phyloP scores from a whole-genome alignment of 2,329 filamentous ascomycete genomes.

The Colletotrichum viniferum region DNA sequence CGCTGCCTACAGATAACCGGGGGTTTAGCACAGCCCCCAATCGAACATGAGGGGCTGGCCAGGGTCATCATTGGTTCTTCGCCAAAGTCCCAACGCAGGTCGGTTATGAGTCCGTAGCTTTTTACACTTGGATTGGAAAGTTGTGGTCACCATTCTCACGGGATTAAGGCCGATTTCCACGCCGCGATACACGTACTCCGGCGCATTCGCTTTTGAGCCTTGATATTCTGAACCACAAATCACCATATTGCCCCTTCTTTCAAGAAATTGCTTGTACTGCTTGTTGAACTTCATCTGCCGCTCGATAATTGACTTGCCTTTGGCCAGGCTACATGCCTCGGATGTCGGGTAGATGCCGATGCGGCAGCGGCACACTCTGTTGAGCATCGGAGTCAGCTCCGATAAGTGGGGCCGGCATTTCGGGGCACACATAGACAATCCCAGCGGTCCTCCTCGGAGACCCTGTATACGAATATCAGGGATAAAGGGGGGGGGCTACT shows the following conservation, averaged over 20 bases:
- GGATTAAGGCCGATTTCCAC: background rate
- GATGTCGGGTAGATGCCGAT: background rate
- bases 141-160: background rate
- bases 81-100: background rate
- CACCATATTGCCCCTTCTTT: background rate
- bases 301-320: background rate
- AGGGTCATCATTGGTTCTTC: background rate
- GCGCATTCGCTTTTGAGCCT: background rate
- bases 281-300: background rate
- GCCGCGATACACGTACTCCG: background rate
- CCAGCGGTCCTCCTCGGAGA: background rate
- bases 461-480: background rate
- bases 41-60: background rate
- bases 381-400: background rate
- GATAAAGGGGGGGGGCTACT: background rate
- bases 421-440: background rate
- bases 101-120: background rate
- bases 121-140: background rate
- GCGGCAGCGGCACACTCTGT: background rate
- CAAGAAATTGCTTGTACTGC: fast-evolving
- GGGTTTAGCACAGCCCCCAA: background rate
- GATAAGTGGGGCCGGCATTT: background rate
- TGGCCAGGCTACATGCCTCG: background rate
- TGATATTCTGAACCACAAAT: background rate
- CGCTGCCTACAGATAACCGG: background rate